phyloP scores from a whole-genome alignment of 768 basidiomycete species.

The Hericium rajendrae region DNA sequence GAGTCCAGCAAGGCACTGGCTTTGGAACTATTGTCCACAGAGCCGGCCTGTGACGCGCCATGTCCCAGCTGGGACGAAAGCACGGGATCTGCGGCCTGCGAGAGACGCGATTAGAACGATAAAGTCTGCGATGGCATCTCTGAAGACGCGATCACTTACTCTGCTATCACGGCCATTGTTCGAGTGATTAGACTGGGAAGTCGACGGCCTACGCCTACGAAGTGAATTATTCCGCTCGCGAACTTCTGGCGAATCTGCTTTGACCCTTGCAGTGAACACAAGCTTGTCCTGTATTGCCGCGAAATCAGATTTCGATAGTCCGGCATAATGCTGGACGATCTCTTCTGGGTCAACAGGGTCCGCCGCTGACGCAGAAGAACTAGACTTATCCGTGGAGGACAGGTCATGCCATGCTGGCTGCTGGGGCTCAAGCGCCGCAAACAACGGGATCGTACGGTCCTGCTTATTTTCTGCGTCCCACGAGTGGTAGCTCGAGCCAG shows the following conservation, averaged over 20 bases:
- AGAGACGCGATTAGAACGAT: background rate
- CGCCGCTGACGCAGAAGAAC: slow-evolving; percentile 37
- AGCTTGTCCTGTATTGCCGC: slow-evolving; percentile 67
- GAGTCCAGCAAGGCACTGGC: slow-evolving; percentile 62
- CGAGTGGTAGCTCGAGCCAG: slow-evolving; percentile 81
- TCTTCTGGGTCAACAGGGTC: slow-evolving; percentile 47
- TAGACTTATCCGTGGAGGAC: slow-evolving; percentile 32
- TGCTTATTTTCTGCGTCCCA: slow-evolving; percentile 53
- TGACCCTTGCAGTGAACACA: slow-evolving; percentile 50
- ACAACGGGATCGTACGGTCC: slow-evolving; percentile 43
- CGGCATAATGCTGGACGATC: slow-evolving; percentile 52
- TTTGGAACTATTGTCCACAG: slow-evolving; percentile 43
- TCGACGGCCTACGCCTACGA: slow-evolving; percentile 66
- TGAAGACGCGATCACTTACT: slow-evolving; percentile 20
- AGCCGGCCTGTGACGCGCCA: slow-evolving; percentile 18
- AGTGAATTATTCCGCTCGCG: slow-evolving; percentile 63
- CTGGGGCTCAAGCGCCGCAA: slow-evolving; percentile 40
- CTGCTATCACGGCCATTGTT: slow-evolving; percentile 42
- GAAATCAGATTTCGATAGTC: slow-evolving; percentile 64
- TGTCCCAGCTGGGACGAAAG: slow-evolving; percentile 28
- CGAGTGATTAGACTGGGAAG: slow-evolving; percentile 78
- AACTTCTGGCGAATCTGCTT: slow-evolving; percentile 44
- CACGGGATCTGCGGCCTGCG: slow-evolving; percentile 51
- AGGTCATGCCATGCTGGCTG: slow-evolving; percentile 61
- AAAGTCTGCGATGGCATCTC: background rate